Evolutionary conservation across 352 stramenopile species (phyloP).

Genomic region (Phytophthora rubi): DNA sequence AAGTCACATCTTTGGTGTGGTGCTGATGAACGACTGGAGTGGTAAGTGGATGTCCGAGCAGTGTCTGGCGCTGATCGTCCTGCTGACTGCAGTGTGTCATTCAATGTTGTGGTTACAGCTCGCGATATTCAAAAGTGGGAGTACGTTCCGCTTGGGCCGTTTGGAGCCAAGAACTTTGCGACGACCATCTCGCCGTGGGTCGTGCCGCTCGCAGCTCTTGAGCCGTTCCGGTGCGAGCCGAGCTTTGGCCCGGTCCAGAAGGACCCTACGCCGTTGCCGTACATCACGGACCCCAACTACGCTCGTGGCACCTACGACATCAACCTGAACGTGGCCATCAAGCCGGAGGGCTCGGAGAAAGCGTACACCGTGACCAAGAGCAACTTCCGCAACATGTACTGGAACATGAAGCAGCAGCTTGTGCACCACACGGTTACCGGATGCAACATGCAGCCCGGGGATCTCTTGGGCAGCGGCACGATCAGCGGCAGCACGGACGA

Average conservation of each 20-base stretch:
- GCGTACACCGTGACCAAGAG: slow-evolving; percentile 87
- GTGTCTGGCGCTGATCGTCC: neutral
- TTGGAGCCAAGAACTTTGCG: slow-evolving; percentile 97
- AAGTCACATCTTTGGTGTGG: slow-evolving; percentile 96
- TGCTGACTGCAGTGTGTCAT: neutral
- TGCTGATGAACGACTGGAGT: slow-evolving; percentile 99
- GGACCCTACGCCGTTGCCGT: slow-evolving; percentile 92
- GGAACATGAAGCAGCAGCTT: slow-evolving; percentile 97
- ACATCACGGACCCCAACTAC: slow-evolving; percentile 95
- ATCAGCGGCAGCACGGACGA: slow-evolving; percentile 92
- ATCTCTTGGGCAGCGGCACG: slow-evolving; percentile 95
- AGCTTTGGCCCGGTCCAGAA: slow-evolving; percentile 89
- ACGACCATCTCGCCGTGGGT: slow-evolving; percentile 98
- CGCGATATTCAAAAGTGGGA: slow-evolving; percentile 96
- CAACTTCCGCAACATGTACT: slow-evolving; percentile 98
- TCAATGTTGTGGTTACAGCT: slow-evolving; percentile 36
- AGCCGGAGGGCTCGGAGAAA: slow-evolving; percentile 62
- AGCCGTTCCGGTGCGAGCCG: slow-evolving; percentile 93
- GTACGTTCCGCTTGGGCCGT: slow-evolving; percentile 97
- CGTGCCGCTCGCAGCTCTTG: slow-evolving; percentile 93
- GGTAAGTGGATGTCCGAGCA: slow-evolving; percentile 48
- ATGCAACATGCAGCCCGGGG: slow-evolving; percentile 96
- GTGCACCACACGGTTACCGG: slow-evolving; percentile 97
- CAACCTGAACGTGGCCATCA: slow-evolving; percentile 77
- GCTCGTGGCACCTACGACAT: slow-evolving; percentile 89